These are phyloP conservation scores for Mycena amicta DNA, from an alignment of 768 basidiomycete species.

Conservation along the genomic window DNA sequence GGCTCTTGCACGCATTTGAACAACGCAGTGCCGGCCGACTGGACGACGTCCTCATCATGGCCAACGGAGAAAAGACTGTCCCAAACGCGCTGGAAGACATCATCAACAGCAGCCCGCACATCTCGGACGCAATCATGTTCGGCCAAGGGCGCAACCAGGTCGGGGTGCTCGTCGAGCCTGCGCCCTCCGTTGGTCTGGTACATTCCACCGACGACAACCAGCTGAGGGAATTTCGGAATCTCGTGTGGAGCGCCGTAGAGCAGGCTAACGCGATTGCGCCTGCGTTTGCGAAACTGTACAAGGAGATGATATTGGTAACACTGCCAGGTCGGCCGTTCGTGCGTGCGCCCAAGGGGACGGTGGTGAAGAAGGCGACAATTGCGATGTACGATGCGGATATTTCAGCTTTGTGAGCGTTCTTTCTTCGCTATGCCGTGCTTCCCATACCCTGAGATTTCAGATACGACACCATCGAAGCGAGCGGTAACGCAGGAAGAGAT, in stretches of 20 bases:
- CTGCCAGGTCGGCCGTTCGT: conserved; percentile 40
- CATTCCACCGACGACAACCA: conserved; percentile 17
- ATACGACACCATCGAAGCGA: no score
- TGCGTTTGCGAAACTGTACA: conserved; percentile 47
- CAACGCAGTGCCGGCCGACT: conserved; percentile 27
- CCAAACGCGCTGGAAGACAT: conserved; percentile 27
- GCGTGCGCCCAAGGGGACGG: conserved; percentile 50
- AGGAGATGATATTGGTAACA: conserved; percentile 54
- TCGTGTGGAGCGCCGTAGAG: conserved; percentile 39
- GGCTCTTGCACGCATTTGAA: neutral
- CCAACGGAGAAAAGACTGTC: conserved; percentile 30
- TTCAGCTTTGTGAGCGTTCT: neutral
- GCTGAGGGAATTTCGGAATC: conserved; percentile 1
- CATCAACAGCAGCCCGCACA: conserved; percentile 16
- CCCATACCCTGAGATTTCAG: conserved; percentile 8
- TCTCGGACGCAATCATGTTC: neutral
- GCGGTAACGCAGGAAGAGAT: conserved; percentile 9
- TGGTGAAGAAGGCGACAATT: no score
- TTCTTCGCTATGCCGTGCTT: neutral
- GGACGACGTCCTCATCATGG: conserved; percentile 28
- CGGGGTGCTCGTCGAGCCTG: conserved; percentile 22
- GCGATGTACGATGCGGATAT: neutral
- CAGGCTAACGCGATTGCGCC: conserved; percentile 46
- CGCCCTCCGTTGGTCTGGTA: conserved; percentile 19
- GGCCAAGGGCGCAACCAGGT: conserved; percentile 5